These are phyloP conservation scores for Suhomyces pyralidae DNA, from an alignment of 805 yeast genomes.

Conservation along the genomic window DNA sequence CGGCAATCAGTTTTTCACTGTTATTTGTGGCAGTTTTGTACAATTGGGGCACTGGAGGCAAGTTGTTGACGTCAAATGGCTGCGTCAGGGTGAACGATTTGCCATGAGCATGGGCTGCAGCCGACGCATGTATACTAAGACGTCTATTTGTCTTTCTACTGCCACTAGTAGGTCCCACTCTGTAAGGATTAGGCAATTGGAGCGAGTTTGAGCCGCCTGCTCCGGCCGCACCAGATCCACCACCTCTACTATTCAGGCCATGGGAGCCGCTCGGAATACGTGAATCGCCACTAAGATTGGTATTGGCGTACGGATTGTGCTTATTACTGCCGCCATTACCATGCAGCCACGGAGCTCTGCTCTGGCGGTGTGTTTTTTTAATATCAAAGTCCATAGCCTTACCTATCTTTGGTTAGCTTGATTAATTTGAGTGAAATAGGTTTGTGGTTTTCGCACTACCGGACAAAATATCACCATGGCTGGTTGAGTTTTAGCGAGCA, in stretches of 20 bases:
- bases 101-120: slow-evolving; percentile 30
- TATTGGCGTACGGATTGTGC: slow-evolving; percentile 28
- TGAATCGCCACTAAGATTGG: slow-evolving; percentile 7
- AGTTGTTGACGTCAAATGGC: slow-evolving; percentile 20
- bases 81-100: slow-evolving; percentile 18
- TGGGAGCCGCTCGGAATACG: not conserved
- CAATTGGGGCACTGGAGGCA: slow-evolving; percentile 33
- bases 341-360: slow-evolving; percentile 43
- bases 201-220: not conserved
- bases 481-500: not conserved
- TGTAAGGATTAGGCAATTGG: slow-evolving; percentile 17
- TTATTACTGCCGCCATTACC: slow-evolving; percentile 7
- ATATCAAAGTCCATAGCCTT: slow-evolving; percentile 29
- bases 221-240: not conserved
- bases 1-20: slow-evolving; percentile 4
- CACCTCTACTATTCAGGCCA: not conserved
- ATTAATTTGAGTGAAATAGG: not conserved
- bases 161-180: not conserved
- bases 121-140: slow-evolving; percentile 39
- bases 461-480: not conserved
- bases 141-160: slow-evolving; percentile 26
- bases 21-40: slow-evolving; percentile 6
- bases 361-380: slow-evolving; percentile 34
- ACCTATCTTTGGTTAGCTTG: not conserved
- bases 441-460: not conserved